Conservation (phyloP, 805 yeast genomes). For the Saturnispora zaruensis region DNA sequence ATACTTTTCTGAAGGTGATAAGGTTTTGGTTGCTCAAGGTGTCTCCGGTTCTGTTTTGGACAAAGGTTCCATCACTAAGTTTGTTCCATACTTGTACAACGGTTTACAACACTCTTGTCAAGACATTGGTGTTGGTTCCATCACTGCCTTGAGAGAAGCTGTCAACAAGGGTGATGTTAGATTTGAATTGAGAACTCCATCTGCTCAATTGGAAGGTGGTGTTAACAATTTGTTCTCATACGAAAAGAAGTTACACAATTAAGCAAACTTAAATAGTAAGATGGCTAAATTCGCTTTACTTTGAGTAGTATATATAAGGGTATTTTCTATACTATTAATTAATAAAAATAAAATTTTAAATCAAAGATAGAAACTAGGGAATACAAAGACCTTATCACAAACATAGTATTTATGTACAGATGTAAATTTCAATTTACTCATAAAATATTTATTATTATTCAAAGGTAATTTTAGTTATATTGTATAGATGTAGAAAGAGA, state of each 20-base stretch:
- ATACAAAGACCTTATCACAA: background rate
- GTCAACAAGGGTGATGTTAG: conserved; percentile 68
- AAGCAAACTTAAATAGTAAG: conserved; percentile 16
- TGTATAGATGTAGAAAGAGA: conserved; percentile 11
- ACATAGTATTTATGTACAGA: too few species aligned
- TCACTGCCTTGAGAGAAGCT: conserved; percentile 50
- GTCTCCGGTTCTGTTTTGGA: conserved; percentile 95
- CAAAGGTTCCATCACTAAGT: conserved; percentile 91
- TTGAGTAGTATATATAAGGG: background rate
- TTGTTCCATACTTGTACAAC: conserved; percentile 85
- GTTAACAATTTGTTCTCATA: conserved; percentile 92
- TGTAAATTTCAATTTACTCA: background rate
- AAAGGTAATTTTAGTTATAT: conserved; percentile 7
- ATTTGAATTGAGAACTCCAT: conserved; percentile 96
- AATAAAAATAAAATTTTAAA: background rate
- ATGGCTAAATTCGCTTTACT: background rate
- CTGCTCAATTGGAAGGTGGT: conserved; percentile 99
- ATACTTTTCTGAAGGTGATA: conserved; percentile 93
- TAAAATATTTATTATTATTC: conserved; percentile 4
- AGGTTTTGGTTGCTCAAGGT: conserved; percentile 98
- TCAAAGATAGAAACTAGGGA: too few species aligned
- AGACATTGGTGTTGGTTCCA: conserved; percentile 82
- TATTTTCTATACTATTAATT: background rate
- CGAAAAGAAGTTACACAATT: conserved; percentile 94
- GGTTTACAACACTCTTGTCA: conserved; percentile 99